Evolutionary conservation across 2,329 filamentous ascomycete genomes (phyloP).

Genomic region (Balansia obtecta): DNA sequence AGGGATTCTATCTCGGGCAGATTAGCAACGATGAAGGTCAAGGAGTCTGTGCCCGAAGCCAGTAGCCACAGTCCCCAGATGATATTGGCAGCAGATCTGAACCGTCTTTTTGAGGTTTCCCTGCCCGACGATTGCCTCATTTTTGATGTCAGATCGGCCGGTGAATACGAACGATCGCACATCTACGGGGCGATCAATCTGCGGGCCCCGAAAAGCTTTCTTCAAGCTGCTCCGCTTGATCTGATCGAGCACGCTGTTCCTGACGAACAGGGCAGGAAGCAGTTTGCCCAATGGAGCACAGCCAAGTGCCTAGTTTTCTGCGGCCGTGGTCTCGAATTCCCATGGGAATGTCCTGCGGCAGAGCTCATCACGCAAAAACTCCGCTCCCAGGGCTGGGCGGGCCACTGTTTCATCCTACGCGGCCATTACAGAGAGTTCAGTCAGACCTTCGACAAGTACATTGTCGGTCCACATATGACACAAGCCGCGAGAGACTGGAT

Average conservation of each 20-base stretch:
- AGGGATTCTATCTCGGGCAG: constrained; percentile 32
- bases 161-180: constrained; percentile 37
- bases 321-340: constrained; percentile 34
- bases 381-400: constrained; percentile 33
- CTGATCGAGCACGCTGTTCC: constrained; percentile 37
- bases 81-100: constrained; percentile 39
- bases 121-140: constrained; percentile 31
- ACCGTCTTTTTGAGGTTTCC: constrained; percentile 37
- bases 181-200: constrained; percentile 40
- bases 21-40: constrained; percentile 31
- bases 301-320: constrained; percentile 41
- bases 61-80: constrained; percentile 26
- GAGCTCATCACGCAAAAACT: constrained; percentile 33
- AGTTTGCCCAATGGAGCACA: constrained; percentile 33
- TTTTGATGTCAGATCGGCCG: constrained; percentile 35
- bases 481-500: constrained; percentile 27
- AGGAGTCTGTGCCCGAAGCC: constrained; percentile 19
- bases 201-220: constrained; percentile 35
- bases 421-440: constrained; percentile 45
- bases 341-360: constrained; percentile 39
- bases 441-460: constrained; percentile 37
- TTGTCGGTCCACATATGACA: constrained; percentile 30
- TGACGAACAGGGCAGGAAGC: constrained; percentile 33
- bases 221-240: constrained; percentile 34
- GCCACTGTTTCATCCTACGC: constrained; percentile 41